These are phyloP conservation scores for Colletotrichum higginsianum DNA, from an alignment of 2,329 filamentous ascomycete species.

Conservation along the genomic window DNA sequence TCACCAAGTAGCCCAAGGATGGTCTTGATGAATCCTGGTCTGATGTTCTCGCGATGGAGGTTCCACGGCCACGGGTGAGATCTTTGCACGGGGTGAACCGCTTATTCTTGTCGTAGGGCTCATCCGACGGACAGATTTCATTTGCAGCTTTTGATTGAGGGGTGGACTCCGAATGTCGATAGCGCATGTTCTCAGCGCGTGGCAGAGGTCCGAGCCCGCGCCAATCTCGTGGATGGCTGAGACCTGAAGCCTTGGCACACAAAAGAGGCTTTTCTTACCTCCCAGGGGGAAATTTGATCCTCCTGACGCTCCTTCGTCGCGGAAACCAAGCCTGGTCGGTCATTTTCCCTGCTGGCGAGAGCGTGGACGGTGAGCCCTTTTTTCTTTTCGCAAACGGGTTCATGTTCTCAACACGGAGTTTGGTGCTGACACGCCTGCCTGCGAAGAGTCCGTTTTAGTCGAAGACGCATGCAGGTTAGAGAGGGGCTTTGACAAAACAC, in stretches of 20 bases:
- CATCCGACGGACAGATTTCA: not conserved
- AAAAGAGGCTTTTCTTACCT: conserved; percentile 16
- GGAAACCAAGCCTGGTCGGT: not conserved
- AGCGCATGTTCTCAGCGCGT: conserved; percentile 15
- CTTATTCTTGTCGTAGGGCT: conserved; percentile 8
- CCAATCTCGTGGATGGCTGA: conserved; percentile 17
- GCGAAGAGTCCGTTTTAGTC: not conserved
- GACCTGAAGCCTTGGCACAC: conserved; percentile 28
- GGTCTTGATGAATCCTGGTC: conserved; percentile 8
- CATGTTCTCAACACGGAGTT: no score
- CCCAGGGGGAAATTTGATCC: conserved; percentile 27
- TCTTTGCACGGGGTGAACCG: conserved; percentile 10
- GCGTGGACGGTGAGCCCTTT: not conserved
- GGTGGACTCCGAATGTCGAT: conserved; percentile 23
- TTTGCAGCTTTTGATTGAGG: conserved; percentile 5
- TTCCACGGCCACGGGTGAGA: conserved; percentile 2
- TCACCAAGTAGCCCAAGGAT: not conserved
- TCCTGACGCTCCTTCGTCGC: not conserved
- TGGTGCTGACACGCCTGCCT: not conserved
- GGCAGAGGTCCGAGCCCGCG: conserved; percentile 27
- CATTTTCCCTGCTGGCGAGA: not conserved
- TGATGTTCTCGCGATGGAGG: not conserved
- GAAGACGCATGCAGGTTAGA: not conserved
- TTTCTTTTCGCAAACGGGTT: not conserved
- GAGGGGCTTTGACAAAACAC: not conserved